These are phyloP conservation scores for Beta vulgaris DNA, from an alignment of 148 eudicot genomes.

Conservation along the genomic window DNA sequence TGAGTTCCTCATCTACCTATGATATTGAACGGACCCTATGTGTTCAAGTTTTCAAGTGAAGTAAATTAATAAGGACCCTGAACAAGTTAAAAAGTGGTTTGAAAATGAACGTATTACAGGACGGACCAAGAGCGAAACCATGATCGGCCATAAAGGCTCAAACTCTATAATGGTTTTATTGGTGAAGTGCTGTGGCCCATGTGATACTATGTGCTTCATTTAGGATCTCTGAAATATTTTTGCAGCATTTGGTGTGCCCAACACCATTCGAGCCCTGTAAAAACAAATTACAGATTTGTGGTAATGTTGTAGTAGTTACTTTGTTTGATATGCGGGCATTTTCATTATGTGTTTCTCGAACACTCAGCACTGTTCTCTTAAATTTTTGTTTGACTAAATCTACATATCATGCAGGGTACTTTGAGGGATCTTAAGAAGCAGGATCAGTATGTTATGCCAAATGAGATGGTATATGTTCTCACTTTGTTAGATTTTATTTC, in stretches of 20 bases:
- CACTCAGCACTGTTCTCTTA: not conserved
- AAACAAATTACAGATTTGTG: not conserved
- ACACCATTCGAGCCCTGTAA: not conserved
- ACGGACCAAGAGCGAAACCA: not conserved
- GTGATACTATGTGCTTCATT: not conserved
- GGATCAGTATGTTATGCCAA: conserved; percentile 22
- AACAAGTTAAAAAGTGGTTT: not conserved
- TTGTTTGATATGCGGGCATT: not conserved
- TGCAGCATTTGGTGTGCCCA: not conserved
- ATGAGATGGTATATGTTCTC: conserved; percentile 28
- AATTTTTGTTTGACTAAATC: conserved; percentile 8
- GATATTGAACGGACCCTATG: no score
- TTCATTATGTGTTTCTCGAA: not conserved
- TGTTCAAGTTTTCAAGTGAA: no score
- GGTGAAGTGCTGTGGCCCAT: not conserved
- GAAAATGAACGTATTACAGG: not conserved
- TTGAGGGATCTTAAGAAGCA: conserved; percentile 58
- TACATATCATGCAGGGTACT: conserved; percentile 40
- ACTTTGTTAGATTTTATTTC: not conserved
- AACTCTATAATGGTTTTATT: not conserved
- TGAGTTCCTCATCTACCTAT: no score
- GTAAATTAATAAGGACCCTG: not conserved
- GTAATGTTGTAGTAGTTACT: not conserved
- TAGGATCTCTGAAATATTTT: not conserved
- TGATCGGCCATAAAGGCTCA: no score